These are phyloP conservation scores for Thelephora terrestris DNA, from an alignment of 1,284 basidiomycete genomes.

Conservation along the genomic window DNA sequence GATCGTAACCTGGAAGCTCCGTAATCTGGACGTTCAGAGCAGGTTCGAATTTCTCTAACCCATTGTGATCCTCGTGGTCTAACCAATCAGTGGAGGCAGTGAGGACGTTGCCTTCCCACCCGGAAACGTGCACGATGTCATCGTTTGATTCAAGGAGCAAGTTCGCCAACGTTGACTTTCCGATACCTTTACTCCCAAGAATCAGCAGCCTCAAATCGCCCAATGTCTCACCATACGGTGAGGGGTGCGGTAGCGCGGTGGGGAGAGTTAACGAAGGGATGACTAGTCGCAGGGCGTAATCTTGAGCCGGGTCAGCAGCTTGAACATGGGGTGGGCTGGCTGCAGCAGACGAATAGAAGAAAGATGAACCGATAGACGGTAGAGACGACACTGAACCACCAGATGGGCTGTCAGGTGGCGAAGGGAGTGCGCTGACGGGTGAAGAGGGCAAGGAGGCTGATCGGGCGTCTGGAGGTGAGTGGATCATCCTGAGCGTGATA, in stretches of 20 bases:
- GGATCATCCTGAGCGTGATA: no score
- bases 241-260: slow-evolving; percentile 43
- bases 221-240: slow-evolving; percentile 52
- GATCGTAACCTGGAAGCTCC: slow-evolving; percentile 36
- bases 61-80: slow-evolving; percentile 51
- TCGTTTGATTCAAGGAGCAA: slow-evolving; percentile 51
- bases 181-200: slow-evolving; percentile 32
- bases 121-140: slow-evolving; percentile 48
- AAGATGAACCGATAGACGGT: slow-evolving; percentile 63
- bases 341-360: slow-evolving; percentile 64
- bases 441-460: slow-evolving; percentile 39
- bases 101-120: slow-evolving; percentile 41
- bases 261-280: slow-evolving; percentile 63
- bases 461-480: slow-evolving; percentile 3
- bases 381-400: slow-evolving; percentile 56
- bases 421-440: slow-evolving; percentile 42
- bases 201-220: slow-evolving; percentile 50
- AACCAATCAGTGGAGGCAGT: slow-evolving; percentile 61
- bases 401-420: slow-evolving; percentile 44
- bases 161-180: slow-evolving; percentile 20
- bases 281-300: slow-evolving; percentile 43
- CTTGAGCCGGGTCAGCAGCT: slow-evolving; percentile 16
- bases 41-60: slow-evolving; percentile 53
- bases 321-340: slow-evolving; percentile 42
- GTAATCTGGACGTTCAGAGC: slow-evolving; percentile 51